Base-by-base conservation (phyloP, 495 filamentous ascomycete genomes). In the Evernia prunastri region DNA sequence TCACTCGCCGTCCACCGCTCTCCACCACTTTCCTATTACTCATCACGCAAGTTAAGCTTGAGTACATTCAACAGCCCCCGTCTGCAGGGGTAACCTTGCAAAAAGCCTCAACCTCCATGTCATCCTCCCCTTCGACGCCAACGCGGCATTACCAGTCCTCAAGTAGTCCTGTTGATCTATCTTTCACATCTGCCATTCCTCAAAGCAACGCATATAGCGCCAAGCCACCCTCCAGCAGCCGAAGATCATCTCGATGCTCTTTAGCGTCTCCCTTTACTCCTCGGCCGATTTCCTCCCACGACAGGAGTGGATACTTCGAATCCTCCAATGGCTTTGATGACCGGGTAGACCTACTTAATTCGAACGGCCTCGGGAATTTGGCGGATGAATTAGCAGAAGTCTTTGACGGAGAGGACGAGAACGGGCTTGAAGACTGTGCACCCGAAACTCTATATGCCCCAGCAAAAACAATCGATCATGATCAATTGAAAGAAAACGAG, bases 341-440 rank as follows among this genome's bases (percentile, higher is more conserved):
- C 68, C 71, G 66, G 69, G 71, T 72, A 63, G 79, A 72, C 31
- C 68, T 66, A 72, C 27, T 37, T 11, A 25, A 13, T 35, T n/a
- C 36, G 6, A 86, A 85, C 39, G 89, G 89, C 1, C 75, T 94
- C 25, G 91, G 91, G 40, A 95, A 89, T 66, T 76, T 97, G 23
- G 91, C 92, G 17, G 91, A 96, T 67, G 90, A 94, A 69, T 75
- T 89, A 33, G 86, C 83, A 20, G 86, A 83, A 61, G 80, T 80
- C 13, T 81, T 84, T 66, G 84, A 82, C 58, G 78, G 71, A 18
- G 80, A 82, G 35, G 80, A 79, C 29, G 81, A 84, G 33, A 76
- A 51, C 6, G 47, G 10, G 23, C 61, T 58, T 3, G 37, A 20
- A 3, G 40, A 45, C 29, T 43, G 47, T 33, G 37, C 20, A 25